These are phyloP conservation scores for Pseudogymnoascus sp. DNA, from an alignment of 2,329 filamentous ascomycete genomes.

Conservation along the genomic window DNA sequence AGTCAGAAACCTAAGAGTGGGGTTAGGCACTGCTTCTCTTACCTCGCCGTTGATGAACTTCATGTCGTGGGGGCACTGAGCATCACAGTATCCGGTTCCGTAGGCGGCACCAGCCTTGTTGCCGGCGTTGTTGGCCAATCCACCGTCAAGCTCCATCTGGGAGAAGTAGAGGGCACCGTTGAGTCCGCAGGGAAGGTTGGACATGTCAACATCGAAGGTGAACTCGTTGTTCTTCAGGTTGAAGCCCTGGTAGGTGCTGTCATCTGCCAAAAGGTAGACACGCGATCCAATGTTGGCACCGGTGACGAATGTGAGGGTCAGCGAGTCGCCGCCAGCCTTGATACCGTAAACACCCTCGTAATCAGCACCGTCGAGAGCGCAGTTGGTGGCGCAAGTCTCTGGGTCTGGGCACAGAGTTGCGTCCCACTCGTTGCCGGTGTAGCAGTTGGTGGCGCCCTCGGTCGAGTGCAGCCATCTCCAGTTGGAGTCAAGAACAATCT, in stretches of 20 bases:
- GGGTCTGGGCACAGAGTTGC: constrained; percentile 32
- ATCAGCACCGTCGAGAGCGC: constrained; percentile 42
- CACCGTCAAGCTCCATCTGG: constrained; percentile 52
- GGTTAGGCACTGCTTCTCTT: constrained; percentile 20
- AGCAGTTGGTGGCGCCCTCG: constrained; percentile 27
- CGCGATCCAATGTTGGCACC: constrained; percentile 41
- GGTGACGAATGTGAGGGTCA: constrained; percentile 47
- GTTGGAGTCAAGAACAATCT: constrained; percentile 42
- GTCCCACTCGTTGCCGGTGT: constrained; percentile 33
- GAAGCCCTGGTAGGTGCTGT: constrained; percentile 54
- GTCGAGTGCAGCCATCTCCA: constrained; percentile 45
- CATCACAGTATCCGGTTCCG: constrained; percentile 54
- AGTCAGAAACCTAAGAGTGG: constrained; percentile 19
- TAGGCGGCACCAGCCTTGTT: constrained; percentile 48
- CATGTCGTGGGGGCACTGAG: constrained; percentile 41
- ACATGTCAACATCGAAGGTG: constrained; percentile 61
- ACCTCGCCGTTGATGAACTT: constrained; percentile 41
- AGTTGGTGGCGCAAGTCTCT: constrained; percentile 36
- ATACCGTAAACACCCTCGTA: constrained; percentile 42
- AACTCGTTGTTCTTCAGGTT: constrained; percentile 56
- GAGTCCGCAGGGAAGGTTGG: constrained; percentile 54
- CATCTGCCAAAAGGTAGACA: constrained; percentile 52
- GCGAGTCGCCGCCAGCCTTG: constrained; percentile 38
- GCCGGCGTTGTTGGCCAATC: constrained; percentile 36
- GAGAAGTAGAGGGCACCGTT: constrained; percentile 60